phyloP scores from a whole-genome alignment of 2,329 filamentous ascomycete species.

The Aureobasidium sp. region DNA sequence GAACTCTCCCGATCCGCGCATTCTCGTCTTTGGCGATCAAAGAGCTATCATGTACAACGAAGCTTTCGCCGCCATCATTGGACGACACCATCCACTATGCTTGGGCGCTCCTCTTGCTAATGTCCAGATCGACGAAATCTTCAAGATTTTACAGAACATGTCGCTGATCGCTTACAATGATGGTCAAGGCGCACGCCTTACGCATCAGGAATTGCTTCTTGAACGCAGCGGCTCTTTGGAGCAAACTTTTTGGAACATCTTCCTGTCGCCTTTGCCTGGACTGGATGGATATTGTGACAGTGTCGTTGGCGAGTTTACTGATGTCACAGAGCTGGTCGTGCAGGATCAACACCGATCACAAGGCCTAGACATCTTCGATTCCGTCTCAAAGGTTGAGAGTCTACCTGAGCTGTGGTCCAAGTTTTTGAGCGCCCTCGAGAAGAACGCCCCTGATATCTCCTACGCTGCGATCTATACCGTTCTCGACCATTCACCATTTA shows the following conservation, averaged over 20 bases:
- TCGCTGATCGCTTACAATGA: constrained; percentile 19
- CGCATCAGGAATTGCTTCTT: constrained; percentile 21
- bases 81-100: constrained; percentile 15
- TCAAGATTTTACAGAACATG: neutral
- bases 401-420: constrained; percentile 14
- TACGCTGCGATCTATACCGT: constrained; percentile 18
- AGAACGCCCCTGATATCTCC: constrained; percentile 6
- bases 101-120: neutral
- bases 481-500: constrained; percentile 16
- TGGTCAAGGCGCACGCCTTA: constrained; percentile 20
- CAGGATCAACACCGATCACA: constrained; percentile 9
- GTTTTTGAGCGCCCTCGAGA: constrained; percentile 11
- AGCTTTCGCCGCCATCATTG: constrained; percentile 19
- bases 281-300: constrained; percentile 14
- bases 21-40: constrained; percentile 14
- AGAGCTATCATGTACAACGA: constrained; percentile 22
- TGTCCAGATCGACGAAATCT: neutral
- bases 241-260: constrained; percentile 26
- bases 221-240: constrained; percentile 24
- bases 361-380: constrained; percentile 9
- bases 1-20: constrained; percentile 3
- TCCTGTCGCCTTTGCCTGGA: constrained; percentile 22
- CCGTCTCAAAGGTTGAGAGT: neutral
- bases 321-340: constrained; percentile 13
- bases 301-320: constrained; percentile 16